A percentile compares a stretch with the other conserved stretches of the same genome.
phyloP scores from a whole-genome alignment of 306 rosid species.

The Senna tora region DNA sequence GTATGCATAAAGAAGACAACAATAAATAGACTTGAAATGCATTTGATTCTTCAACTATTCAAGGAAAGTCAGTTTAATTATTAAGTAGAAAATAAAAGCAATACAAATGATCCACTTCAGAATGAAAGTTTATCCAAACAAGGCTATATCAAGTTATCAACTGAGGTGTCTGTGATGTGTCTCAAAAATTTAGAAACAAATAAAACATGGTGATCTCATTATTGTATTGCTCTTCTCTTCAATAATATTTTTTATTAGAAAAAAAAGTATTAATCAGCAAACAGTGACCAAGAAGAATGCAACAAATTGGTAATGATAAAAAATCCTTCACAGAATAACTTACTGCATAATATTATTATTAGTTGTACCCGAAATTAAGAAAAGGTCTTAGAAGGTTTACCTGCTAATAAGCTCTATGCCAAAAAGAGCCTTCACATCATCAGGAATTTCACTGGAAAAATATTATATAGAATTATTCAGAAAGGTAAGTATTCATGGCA shows the following conservation, averaged over 20 bases:
- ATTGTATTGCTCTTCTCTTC: too few species aligned
- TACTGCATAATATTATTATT: not conserved
- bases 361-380: constrained; percentile 12
- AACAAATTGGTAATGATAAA: not conserved
- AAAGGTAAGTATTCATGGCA: constrained; percentile 21
- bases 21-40: not conserved
- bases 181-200: too few species aligned
- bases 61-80: constrained; percentile 1
- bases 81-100: not conserved
- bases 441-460: constrained; percentile 74
- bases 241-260: too few species aligned
- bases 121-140: too few species aligned
- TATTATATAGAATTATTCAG: constrained; percentile 22
- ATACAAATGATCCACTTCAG: too few species aligned
- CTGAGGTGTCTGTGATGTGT: too few species aligned
- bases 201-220: too few species aligned
- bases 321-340: not conserved
- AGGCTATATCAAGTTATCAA: too few species aligned
- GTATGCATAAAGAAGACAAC: constrained; percentile 1
- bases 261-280: not conserved
- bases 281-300: constrained; percentile 13
- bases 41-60: constrained; percentile 1
- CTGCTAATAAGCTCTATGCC: constrained; percentile 89
- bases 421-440: constrained; percentile 81
- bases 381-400: constrained; percentile 40